phyloP scores from a whole-genome alignment of 73 alveolate genomes.

The Paramecium sexaurelia region DNA sequence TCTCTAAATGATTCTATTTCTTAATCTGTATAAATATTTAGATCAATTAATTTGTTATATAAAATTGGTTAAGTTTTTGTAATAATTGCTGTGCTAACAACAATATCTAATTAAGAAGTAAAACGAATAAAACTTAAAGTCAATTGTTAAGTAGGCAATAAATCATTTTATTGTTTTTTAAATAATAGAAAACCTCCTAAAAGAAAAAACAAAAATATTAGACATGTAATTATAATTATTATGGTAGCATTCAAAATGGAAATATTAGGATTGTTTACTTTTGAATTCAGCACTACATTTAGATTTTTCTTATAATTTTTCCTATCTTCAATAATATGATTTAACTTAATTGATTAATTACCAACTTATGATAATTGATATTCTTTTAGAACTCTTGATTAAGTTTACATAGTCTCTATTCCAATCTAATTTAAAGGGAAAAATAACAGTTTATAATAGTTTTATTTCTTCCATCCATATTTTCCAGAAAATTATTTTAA shows the following conservation, averaged over 20 bases:
- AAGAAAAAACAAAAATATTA: not conserved
- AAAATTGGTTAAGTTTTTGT: slow-evolving; percentile 5
- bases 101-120: slow-evolving; percentile 7
- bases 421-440: not conserved
- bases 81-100: not conserved
- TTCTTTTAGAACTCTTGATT: not conserved
- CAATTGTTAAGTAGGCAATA: not conserved
- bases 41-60: not conserved
- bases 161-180: not conserved
- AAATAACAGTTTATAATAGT: not conserved
- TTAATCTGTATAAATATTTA: not conserved
- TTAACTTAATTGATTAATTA: not conserved
- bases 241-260: not conserved
- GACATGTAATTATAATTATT: not conserved
- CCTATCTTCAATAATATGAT: not conserved
- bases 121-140: not conserved
- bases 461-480: slow-evolving; percentile 23
- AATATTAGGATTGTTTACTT: not conserved
- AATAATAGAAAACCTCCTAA: slow-evolving; percentile 4
- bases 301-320: not conserved
- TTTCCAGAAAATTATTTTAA: slow-evolving; percentile 7
- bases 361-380: not conserved
- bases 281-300: slow-evolving; percentile 43
- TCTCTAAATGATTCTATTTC: not conserved
- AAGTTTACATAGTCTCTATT: not conserved